These are phyloP conservation scores for Vigna trinervia DNA, from an alignment of 306 rosid genomes.

Conservation along the genomic window DNA sequence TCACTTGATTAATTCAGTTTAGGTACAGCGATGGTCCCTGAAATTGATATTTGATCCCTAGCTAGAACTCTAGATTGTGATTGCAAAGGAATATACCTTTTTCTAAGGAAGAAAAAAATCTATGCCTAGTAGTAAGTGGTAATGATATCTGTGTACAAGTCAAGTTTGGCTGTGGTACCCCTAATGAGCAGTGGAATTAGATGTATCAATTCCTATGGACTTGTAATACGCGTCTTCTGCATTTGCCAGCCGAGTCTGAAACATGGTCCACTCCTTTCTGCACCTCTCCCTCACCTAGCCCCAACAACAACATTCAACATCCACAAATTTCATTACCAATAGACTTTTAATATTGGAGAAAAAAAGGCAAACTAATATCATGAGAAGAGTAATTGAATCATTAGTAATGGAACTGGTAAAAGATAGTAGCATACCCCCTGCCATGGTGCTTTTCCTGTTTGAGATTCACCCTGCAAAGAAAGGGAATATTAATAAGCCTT, in stretches of 20 bases:
- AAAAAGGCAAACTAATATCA: not conserved
- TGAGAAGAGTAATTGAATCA: not conserved
- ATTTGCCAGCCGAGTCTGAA: slow-evolving; percentile 71
- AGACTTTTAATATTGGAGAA: not conserved
- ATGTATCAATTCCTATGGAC: slow-evolving; percentile 49
- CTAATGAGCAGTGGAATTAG: slow-evolving; percentile 59
- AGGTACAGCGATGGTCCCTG: slow-evolving; percentile 33
- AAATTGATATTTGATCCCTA: slow-evolving; percentile 29
- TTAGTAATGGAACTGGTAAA: slow-evolving; percentile 1
- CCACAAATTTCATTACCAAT: slow-evolving; percentile 16
- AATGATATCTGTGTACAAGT: slow-evolving; percentile 41
- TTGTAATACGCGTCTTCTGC: slow-evolving; percentile 77
- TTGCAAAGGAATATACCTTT: slow-evolving; percentile 6
- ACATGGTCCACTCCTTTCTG: slow-evolving; percentile 94
- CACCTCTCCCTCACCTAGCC: slow-evolving; percentile 94
- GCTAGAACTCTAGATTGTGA: slow-evolving; percentile 35
- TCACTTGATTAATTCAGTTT: slow-evolving; percentile 16
- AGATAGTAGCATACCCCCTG: slow-evolving; percentile 70
- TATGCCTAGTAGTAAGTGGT: not conserved
- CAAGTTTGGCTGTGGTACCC: slow-evolving; percentile 21
- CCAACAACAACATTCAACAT: slow-evolving; percentile 16
- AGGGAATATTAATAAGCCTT: slow-evolving; percentile 33
- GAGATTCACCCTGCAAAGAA: slow-evolving; percentile 69
- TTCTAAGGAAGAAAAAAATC: slow-evolving; percentile 29
- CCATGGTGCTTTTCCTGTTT: slow-evolving; percentile 85